Evolutionary conservation across 2,329 filamentous ascomycete genomes (phyloP).

Genomic region (Chalaropsis thielavioides): DNA sequence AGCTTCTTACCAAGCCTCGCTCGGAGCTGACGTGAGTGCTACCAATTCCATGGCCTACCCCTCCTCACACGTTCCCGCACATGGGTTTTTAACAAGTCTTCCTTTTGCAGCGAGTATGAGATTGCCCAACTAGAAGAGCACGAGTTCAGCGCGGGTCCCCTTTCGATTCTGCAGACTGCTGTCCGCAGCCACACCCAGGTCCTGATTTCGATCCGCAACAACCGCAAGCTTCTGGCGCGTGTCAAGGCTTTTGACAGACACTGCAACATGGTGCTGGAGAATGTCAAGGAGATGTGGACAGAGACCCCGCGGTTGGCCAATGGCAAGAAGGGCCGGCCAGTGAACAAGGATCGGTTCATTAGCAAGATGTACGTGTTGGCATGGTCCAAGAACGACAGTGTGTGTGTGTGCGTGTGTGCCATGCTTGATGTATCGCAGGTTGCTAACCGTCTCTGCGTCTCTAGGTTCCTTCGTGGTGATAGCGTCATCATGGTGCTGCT

Average conservation of each 20-base stretch:
- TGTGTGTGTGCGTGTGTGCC: not conserved
- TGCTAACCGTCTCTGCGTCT: constrained; percentile 3
- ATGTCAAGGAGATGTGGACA: constrained; percentile 96
- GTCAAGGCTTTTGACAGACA: constrained; percentile 98
- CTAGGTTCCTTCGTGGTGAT: constrained; percentile 71
- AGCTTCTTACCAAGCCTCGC: constrained; percentile 78
- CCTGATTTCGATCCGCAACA: constrained; percentile 93
- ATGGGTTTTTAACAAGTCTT: constrained; percentile 7
- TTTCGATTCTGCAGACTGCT: constrained; percentile 93
- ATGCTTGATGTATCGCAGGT: not conserved
- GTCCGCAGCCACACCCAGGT: constrained; percentile 91
- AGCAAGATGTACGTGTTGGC: constrained; percentile 68
- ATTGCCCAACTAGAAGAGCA: constrained; percentile 55
- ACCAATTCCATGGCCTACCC: not conserved
- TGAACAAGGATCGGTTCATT: constrained; percentile 97
- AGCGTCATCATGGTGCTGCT: constrained; percentile 77
- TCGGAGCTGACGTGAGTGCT: constrained; percentile 72
- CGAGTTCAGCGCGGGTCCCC: constrained; percentile 38
- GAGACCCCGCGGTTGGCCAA: constrained; percentile 72
- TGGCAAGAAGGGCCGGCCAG: constrained; percentile 75
- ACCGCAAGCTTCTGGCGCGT: constrained; percentile 89
- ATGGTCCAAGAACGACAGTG: not conserved
- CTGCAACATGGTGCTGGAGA: constrained; percentile 98
- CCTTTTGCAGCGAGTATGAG: constrained; percentile 66
- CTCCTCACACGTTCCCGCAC: not conserved